phyloP scores from a whole-genome alignment of 495 filamentous ascomycete species.

The Terfezia claveryi region DNA sequence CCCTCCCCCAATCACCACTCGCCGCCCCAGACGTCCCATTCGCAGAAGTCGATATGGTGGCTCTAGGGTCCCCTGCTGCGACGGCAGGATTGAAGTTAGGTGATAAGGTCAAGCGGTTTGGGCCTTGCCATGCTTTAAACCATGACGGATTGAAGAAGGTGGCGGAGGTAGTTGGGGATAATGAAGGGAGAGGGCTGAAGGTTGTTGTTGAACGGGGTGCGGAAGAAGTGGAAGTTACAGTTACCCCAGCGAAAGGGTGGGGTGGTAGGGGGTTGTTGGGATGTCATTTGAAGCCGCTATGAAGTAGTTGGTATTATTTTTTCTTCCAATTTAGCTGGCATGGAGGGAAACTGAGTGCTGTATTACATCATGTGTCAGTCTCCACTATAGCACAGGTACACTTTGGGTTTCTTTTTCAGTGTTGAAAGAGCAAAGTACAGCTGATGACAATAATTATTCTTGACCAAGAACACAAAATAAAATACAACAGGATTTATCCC shows the following conservation, averaged over 20 bases:
- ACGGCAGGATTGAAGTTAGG: constrained; percentile 61
- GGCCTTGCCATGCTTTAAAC: constrained; percentile 55
- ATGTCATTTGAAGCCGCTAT: constrained; percentile 27
- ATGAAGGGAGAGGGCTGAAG: constrained; percentile 30
- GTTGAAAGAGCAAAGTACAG: no score
- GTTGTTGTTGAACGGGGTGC: constrained; percentile 28
- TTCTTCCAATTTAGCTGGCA: no score
- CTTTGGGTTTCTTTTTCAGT: no score
- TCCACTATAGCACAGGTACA: no score
- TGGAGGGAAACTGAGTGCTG: no score
- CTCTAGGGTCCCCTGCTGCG: constrained; percentile 55
- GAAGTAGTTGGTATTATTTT: background rate
- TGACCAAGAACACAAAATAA: no score
- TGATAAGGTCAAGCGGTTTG: constrained; percentile 71
- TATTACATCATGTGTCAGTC: no score
- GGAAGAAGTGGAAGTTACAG: constrained; percentile 39
- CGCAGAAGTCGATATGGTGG: constrained; percentile 74
- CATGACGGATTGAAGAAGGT: constrained; percentile 71
- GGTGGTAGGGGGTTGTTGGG: constrained; percentile 72
- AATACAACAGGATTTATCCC: no score
- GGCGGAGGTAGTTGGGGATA: constrained; percentile 60
- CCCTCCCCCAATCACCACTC: constrained; percentile 2
- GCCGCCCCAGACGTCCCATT: constrained; percentile 32
- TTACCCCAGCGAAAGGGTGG: constrained; percentile 61
- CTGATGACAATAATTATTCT: no score